Conservation (phyloP, 495 filamentous ascomycete species). For the Podospora australis region DNA sequence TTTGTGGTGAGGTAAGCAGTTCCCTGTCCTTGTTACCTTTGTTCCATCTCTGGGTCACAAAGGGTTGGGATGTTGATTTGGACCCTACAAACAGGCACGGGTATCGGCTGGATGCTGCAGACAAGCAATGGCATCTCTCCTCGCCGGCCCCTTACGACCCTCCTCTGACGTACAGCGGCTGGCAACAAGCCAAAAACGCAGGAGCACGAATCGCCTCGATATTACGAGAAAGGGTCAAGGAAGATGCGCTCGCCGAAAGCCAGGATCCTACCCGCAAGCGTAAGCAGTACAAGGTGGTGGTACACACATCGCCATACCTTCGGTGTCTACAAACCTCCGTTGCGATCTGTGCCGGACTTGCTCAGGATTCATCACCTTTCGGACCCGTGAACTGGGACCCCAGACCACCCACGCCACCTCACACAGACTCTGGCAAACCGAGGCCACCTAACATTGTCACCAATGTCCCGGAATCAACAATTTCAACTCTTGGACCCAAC, state of each 20-base stretch:
- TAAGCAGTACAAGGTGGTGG: constrained; percentile 66
- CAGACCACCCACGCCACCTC: constrained; percentile 8
- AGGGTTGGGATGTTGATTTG: not conserved
- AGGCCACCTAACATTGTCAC: constrained; percentile 9
- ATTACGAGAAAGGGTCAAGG: constrained; percentile 44
- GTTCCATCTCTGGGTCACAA: not conserved
- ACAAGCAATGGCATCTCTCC: constrained; percentile 92
- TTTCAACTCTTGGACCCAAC: too few relatives aligned
- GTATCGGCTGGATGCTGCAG: constrained; percentile 83
- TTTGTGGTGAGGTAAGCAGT: constrained; percentile 71
- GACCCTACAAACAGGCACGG: constrained; percentile 60
- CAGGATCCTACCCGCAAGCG: constrained; percentile 29
- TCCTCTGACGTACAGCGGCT: constrained; percentile 90
- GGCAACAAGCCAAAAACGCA: constrained; percentile 74
- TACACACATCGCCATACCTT: constrained; percentile 89
- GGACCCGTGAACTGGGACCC: constrained; percentile 20
- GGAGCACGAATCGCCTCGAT: constrained; percentile 75
- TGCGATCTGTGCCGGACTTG: constrained; percentile 81
- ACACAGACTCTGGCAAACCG: constrained; percentile 6
- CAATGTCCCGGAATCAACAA: too few relatives aligned
- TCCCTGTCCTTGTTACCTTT: not conserved
- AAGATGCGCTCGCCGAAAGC: constrained; percentile 27
- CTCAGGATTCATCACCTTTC: constrained; percentile 47
- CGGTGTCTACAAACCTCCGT: constrained; percentile 91
- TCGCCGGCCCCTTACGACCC: constrained; percentile 94